Percentiles rank a stretch among this genome's conserved stretches.
Evolutionary conservation across 2,329 filamentous ascomycete species (phyloP).

Genomic region (Aspergillus neoniger): DNA sequence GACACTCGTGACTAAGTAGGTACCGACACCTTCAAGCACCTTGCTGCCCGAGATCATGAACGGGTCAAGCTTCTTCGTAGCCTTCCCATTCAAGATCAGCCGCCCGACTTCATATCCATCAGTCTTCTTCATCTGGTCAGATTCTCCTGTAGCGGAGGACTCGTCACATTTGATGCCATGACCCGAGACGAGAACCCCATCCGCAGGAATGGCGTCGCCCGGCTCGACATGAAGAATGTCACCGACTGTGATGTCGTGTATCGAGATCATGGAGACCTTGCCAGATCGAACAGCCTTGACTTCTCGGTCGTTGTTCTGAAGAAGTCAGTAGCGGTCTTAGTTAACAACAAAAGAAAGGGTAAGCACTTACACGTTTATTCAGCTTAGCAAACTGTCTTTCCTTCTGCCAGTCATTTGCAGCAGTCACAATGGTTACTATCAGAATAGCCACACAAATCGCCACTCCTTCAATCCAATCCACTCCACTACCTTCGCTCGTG

Average conservation of each 20-base stretch:
- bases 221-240: slow-evolving; percentile 70
- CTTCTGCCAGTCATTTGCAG: slow-evolving; percentile 69
- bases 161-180: slow-evolving; percentile 71
- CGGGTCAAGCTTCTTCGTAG: slow-evolving; percentile 61
- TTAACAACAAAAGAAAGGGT: neutral
- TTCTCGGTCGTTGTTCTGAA: slow-evolving; percentile 63
- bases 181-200: slow-evolving; percentile 68
- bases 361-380: slow-evolving; percentile 49
- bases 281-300: slow-evolving; percentile 69
- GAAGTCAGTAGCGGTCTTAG: slow-evolving; percentile 18
- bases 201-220: slow-evolving; percentile 70
- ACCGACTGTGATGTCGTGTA: slow-evolving; percentile 68
- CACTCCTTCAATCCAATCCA: slow-evolving; percentile 69
- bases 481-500: slow-evolving; percentile 51
- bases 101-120: slow-evolving; percentile 61
- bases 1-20: slow-evolving; percentile 72
- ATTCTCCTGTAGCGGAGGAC: slow-evolving; percentile 73
- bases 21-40: slow-evolving; percentile 75
- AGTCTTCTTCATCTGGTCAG: slow-evolving; percentile 70
- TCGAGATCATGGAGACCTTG: slow-evolving; percentile 62
- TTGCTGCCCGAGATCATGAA: slow-evolving; percentile 81
- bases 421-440: slow-evolving; percentile 65
- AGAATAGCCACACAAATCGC: slow-evolving; percentile 67
- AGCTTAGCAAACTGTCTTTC: slow-evolving; percentile 66
- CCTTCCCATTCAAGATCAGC: slow-evolving; percentile 55